Percentiles rank a stretch among this genome's conserved stretches.
These are phyloP conservation scores for Pseudonitzschia delicatissima DNA, from an alignment of 108 stramenopile species.

Conservation along the genomic window DNA sequence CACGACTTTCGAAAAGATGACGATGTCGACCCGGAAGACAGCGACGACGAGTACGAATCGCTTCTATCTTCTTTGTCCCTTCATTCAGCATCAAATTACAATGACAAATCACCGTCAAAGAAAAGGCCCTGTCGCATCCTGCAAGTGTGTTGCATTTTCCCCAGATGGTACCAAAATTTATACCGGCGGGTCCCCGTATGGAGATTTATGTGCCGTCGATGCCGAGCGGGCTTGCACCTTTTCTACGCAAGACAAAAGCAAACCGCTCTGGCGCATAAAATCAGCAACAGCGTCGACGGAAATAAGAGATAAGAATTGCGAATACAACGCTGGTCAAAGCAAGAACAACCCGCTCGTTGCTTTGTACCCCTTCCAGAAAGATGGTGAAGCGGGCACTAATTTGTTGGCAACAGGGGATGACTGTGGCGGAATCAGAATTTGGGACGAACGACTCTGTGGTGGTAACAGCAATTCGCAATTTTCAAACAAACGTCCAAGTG, in stretches of 20 bases:
- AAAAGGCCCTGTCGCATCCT: slow-evolving; percentile 38
- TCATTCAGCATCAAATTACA: slow-evolving; percentile 32
- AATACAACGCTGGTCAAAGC: slow-evolving; percentile 20
- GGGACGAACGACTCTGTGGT: slow-evolving; percentile 64
- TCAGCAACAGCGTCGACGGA: slow-evolving; percentile 35
- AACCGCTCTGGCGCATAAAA: slow-evolving; percentile 59
- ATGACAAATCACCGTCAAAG: slow-evolving; percentile 6
- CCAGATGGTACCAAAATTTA: slow-evolving; percentile 55
- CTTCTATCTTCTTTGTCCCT: slow-evolving; percentile 69
- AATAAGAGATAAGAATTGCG: neutral
- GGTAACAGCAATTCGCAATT: slow-evolving; percentile 16
- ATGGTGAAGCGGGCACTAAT: slow-evolving; percentile 20
- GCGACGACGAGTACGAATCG: slow-evolving; percentile 66
- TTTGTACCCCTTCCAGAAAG: slow-evolving; percentile 55
- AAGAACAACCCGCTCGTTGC: slow-evolving; percentile 39
- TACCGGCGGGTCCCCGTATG: slow-evolving; percentile 60
- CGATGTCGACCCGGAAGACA: slow-evolving; percentile 32
- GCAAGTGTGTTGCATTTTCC: slow-evolving; percentile 68
- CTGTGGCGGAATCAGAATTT: slow-evolving; percentile 69
- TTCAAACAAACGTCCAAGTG: slow-evolving; percentile 30
- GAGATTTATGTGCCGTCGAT: slow-evolving; percentile 62
- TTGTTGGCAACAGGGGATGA: slow-evolving; percentile 86
- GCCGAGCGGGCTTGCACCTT: slow-evolving; percentile 54
- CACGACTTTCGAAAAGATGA: slow-evolving; percentile 50
- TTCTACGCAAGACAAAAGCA: slow-evolving; percentile 22